Conservation (phyloP, 2,329 filamentous ascomycete genomes). For the Cadophora gregata region DNA sequence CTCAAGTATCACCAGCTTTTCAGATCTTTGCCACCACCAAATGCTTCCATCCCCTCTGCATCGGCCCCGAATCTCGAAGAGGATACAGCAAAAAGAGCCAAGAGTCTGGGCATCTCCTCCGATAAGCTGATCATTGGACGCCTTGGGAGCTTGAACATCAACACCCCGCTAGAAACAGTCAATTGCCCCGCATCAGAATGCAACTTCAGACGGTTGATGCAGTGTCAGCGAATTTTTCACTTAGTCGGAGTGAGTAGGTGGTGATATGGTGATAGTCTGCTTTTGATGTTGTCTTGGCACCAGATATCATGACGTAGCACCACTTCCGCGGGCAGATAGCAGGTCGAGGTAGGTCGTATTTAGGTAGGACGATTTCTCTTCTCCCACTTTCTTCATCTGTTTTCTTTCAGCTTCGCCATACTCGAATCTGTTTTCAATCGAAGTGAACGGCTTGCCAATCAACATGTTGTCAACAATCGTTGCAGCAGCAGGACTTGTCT, state of each 20-base stretch:
- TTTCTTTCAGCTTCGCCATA: neutral
- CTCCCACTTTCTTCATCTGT: neutral
- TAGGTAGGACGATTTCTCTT: neutral
- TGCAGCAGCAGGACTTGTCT: neutral
- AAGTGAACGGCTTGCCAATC: neutral
- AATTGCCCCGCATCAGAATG: neutral
- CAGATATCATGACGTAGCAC: neutral
- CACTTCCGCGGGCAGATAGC: neutral
- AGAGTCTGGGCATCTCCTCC: neutral
- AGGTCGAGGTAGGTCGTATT: neutral
- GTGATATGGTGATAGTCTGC: neutral
- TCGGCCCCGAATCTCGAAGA: neutral
- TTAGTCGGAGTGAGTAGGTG: neutral
- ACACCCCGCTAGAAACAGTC: neutral
- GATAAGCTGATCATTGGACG: neutral
- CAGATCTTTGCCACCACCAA: neutral
- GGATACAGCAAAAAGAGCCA: neutral
- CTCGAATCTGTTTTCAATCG: neutral
- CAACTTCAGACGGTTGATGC: neutral
- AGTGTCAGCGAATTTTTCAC: neutral
- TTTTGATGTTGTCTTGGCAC: neutral
- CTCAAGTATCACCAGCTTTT: neutral
- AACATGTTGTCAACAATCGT: neutral
- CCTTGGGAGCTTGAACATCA: neutral
- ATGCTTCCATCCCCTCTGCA: neutral